Percentiles rank a stretch among this genome's conserved stretches.
Conservation (phyloP, 2,329 filamentous ascomycete species). For the Pseudogymnoascus sp. region DNA sequence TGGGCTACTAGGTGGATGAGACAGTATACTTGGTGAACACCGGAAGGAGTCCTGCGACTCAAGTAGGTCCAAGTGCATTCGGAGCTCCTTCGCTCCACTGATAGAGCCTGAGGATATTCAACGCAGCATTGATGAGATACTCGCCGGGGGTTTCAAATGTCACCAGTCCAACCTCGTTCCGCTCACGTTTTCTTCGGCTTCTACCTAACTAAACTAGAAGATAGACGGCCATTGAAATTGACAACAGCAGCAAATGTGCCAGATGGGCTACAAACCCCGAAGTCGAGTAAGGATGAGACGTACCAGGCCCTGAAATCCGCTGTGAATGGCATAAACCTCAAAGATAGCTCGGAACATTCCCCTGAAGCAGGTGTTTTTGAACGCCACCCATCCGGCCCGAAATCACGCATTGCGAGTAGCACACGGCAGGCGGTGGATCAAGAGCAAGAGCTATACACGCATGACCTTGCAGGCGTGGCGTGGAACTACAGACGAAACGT, state of each 20-base stretch:
- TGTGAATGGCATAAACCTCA: neutral
- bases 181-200: conserved; percentile 8
- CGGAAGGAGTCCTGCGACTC: neutral
- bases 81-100: neutral
- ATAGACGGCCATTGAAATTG: neutral
- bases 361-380: neutral
- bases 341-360: neutral
- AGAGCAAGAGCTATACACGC: neutral
- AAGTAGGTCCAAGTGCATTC: neutral
- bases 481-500: neutral
- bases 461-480: neutral
- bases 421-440: neutral
- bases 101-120: neutral
- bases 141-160: neutral
- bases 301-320: neutral
- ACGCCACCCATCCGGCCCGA: conserved; percentile 1
- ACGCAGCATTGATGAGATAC: conserved; percentile 8
- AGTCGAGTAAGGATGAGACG: neutral
- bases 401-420: conserved; percentile 11
- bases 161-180: conserved; percentile 8
- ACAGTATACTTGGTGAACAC: neutral
- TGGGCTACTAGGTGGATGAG: too few species aligned
- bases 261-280: neutral
- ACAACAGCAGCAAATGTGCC: neutral
- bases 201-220: neutral